A percentile compares a stretch with the other conserved stretches of the same genome.
Evolutionary conservation across 108 stramenopile species (phyloP).

Genomic region (Aureococcus anophagefferens): DNA sequence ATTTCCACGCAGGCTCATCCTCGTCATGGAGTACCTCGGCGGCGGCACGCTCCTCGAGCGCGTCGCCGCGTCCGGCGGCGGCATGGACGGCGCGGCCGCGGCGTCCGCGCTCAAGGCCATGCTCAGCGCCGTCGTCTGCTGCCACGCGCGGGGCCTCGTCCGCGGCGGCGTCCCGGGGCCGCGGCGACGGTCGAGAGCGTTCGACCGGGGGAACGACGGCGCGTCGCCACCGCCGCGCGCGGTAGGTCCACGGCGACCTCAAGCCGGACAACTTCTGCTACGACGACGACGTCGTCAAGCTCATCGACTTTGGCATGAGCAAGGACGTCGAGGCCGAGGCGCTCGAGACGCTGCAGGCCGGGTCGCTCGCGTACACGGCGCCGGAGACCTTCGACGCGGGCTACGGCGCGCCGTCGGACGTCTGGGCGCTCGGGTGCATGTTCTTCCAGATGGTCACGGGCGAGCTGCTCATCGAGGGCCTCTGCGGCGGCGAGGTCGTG

Average conservation of each 20-base stretch:
- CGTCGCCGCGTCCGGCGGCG: not conserved
- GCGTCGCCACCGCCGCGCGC: no score
- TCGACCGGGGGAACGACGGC: no score
- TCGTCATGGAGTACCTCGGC: not conserved
- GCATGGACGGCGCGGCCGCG: not conserved
- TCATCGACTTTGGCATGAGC: no score
- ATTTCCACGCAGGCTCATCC: not conserved
- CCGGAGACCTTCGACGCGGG: no score
- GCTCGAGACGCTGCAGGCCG: no score
- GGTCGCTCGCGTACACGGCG: no score
- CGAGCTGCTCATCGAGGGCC: constrained; percentile 19
- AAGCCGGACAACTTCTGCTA: not conserved
- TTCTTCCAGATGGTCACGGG: constrained; percentile 53
- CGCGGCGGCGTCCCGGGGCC: constrained; percentile 11
- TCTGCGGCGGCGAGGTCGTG: no score
- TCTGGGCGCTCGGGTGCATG: constrained; percentile 42
- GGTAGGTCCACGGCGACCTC: no score
- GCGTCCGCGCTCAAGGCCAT: not conserved
- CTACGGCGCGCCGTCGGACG: constrained; percentile 24
- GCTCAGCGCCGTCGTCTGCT: constrained; percentile 4
- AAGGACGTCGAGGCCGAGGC: no score
- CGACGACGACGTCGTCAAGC: no score
- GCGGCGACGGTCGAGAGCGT: no score
- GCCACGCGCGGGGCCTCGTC: constrained; percentile 6
- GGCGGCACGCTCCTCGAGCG: constrained; percentile 8